These are phyloP conservation scores for Chlamydomonas incerta DNA, from an alignment of 139 green algal genomes.

Conservation along the genomic window DNA sequence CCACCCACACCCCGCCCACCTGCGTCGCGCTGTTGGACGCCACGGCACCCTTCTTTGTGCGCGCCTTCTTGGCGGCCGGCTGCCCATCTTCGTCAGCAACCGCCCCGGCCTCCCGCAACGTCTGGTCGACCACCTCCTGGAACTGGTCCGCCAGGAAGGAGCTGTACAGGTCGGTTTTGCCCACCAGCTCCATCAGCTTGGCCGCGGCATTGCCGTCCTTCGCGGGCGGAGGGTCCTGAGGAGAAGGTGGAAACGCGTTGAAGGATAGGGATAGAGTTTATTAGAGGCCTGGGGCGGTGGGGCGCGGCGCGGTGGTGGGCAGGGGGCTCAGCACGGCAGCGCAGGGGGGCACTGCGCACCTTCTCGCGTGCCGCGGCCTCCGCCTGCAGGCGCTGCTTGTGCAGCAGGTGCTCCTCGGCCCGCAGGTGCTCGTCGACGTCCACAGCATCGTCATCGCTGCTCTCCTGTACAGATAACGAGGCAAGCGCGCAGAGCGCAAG, in stretches of 20 bases:
- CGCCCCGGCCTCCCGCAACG: background rate
- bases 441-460: background rate
- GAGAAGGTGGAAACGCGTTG: background rate
- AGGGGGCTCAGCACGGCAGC: background rate
- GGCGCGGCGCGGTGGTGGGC: background rate
- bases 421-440: slow-evolving; percentile 46
- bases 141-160: slow-evolving; percentile 91
- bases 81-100: slow-evolving; percentile 35
- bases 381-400: slow-evolving; percentile 60
- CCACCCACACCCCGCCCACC: background rate
- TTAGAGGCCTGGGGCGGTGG: background rate
- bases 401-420: slow-evolving; percentile 76
- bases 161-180: slow-evolving; percentile 86
- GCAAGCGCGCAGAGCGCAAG: background rate
- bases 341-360: background rate
- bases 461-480: background rate
- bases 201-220: background rate
- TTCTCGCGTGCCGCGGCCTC: background rate
- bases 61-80: background rate
- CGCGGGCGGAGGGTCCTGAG: background rate
- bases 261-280: no score
- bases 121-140: slow-evolving; percentile 48
- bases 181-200: slow-evolving; percentile 60
- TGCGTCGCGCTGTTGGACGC: slow-evolving; percentile 26
- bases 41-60: slow-evolving; percentile 32